Percentiles rank a stretch among this genome's conserved stretches.
Evolutionary conservation across 768 basidiomycete species (phyloP).

Genomic region (Agaricus subrufescens): DNA sequence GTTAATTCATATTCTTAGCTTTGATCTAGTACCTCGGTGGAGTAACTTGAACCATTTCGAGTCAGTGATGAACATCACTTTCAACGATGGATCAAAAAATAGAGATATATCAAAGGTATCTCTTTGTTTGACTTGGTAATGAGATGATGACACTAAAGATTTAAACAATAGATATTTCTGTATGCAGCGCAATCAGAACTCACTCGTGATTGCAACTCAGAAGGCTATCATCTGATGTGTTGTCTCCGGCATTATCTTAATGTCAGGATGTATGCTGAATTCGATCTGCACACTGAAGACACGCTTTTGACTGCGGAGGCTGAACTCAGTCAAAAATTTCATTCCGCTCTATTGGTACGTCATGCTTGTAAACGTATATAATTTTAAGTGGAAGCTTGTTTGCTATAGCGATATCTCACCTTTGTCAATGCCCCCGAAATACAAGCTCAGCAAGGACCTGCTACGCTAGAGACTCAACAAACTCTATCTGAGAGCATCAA

Average conservation of each 20-base stretch:
- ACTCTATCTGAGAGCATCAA: conserved; percentile 10
- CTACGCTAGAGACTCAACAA: neutral
- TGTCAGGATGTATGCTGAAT: conserved; percentile 21
- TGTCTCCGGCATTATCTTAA: conserved; percentile 21
- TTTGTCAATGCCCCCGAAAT: too few relatives aligned
- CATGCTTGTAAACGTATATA: neutral
- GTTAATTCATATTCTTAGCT: neutral
- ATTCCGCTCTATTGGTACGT: conserved; percentile 16
- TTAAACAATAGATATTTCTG: neutral
- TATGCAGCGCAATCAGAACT: neutral
- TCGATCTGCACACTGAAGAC: conserved; percentile 28
- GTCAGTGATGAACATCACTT: conserved; percentile 16
- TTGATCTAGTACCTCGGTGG: conserved; percentile 25
- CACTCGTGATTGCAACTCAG: neutral
- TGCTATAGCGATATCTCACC: neutral
- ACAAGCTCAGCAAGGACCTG: too few relatives aligned
- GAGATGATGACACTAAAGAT: too few relatives aligned
- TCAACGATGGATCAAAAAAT: conserved; percentile 26
- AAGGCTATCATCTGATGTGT: conserved; percentile 22
- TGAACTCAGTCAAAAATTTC: conserved; percentile 8
- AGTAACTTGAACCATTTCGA: conserved; percentile 25
- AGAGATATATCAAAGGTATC: conserved; percentile 28
- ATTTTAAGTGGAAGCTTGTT: too few relatives aligned
- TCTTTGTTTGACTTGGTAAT: neutral
- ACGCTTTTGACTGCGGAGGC: conserved; percentile 20